Evolutionary conservation across 78 protist species (phyloP).

Genomic region (Dictyostelium purpureum): DNA sequence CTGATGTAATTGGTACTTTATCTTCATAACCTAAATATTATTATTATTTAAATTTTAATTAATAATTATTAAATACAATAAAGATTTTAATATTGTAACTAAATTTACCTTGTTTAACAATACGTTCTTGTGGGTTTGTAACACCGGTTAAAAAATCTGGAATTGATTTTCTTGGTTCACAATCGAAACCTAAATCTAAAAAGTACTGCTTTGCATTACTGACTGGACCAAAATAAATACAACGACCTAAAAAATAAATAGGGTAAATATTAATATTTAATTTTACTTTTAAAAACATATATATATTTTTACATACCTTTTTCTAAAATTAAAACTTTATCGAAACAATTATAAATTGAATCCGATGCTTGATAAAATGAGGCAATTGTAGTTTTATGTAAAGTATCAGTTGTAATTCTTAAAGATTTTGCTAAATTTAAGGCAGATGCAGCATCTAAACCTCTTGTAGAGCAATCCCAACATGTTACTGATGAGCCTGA

Average conservation of each 20-base stretch:
- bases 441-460: slow-evolving; percentile 82
- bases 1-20: slow-evolving; percentile 61
- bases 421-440: slow-evolving; percentile 76
- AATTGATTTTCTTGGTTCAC: slow-evolving; percentile 70
- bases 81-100: no score
- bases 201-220: slow-evolving; percentile 20
- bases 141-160: slow-evolving; percentile 74
- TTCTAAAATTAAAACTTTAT: slow-evolving; percentile 47
- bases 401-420: slow-evolving; percentile 67
- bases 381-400: slow-evolving; percentile 76
- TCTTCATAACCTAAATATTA: slow-evolving; percentile 53
- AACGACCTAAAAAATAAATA: no score
- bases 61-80: no score
- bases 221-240: slow-evolving; percentile 53
- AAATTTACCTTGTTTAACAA: slow-evolving; percentile 15
- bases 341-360: slow-evolving; percentile 33
- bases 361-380: slow-evolving; percentile 75
- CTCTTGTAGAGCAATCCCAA: slow-evolving; percentile 77
- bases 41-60: slow-evolving; percentile 19
- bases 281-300: neutral
- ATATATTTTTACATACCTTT: slow-evolving; percentile 20
- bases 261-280: no score
- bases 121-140: slow-evolving; percentile 71
- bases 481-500: slow-evolving; percentile 33
- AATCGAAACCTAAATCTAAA: slow-evolving; percentile 60